Evolutionary conservation across 2,329 filamentous ascomycete genomes (phyloP), one percentile per base, ranked within the genome.

Genomic region (Stagonosporopsis vannaccii): DNA sequence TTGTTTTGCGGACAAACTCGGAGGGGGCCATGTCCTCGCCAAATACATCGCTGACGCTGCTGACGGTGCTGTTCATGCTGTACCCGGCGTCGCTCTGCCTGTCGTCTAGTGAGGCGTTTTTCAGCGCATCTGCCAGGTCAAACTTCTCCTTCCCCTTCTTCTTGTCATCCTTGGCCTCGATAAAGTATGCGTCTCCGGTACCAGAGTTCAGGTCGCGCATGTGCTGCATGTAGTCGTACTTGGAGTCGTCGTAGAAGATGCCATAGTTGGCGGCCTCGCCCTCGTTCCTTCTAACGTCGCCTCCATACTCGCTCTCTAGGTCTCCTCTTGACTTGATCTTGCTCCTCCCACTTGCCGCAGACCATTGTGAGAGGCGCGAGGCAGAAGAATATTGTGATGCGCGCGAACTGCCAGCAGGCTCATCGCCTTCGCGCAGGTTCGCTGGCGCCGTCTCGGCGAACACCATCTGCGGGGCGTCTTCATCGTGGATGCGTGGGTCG

Each of bases 201-300:
- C 85, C 78, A 2, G 72, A 71, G 3, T 81, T 91, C 39, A 99
- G 80, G 68, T 98, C 95, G 51, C 92, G 90, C 83, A 99, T 81
- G 78, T 99, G 95, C 77, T 99, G 95, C 95, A 99, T 99, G 80
- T 99, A 99, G 78, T 99, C 95, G 78, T 99, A 99, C 71, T 91
- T 86, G 62, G 91, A 90, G 78, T 99, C 95, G 77, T 99, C 96
- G 76, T 85, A 99, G 82, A 90, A 99, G 62, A 99, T 86, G 62
- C 95, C 95, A 77, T 97, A 87, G 75, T 90, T 91, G 65, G 96
- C 95, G 8, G 96, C 95, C 79, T 99, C 93, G 68, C 96, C 96
- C 78, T 99, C 95, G 75, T 99, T 98, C 53, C 86, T 85, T 66
- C 93, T 88, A 63, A 97, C 87, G 58, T 79, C 79, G 37, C 84